Percentiles rank a stretch among this genome's conserved stretches.
Conservation (phyloP, 2,329 filamentous ascomycete species). For the Ceratocystis eucalypticola region DNA sequence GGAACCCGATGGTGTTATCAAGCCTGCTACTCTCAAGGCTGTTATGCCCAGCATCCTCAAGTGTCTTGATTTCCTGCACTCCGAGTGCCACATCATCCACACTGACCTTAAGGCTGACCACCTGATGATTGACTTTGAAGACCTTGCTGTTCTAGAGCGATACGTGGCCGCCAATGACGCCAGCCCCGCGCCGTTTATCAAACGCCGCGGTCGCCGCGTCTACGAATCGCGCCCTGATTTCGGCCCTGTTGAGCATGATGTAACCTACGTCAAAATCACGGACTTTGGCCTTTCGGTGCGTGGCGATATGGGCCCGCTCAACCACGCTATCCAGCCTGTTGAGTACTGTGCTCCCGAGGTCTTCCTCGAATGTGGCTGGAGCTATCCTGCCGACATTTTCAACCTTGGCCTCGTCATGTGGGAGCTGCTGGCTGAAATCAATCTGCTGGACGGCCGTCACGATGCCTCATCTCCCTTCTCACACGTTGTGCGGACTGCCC, state of each 20-base stretch:
- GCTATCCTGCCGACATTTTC: constrained; percentile 25
- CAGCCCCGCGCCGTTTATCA: constrained; percentile 22
- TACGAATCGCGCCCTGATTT: constrained; percentile 21
- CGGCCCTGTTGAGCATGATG: constrained; percentile 21
- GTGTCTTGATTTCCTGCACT: constrained; percentile 32
- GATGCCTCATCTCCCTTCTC: constrained; percentile 21
- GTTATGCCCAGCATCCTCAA: constrained; percentile 27
- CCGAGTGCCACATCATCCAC: constrained; percentile 32
- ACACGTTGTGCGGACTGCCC: constrained; percentile 23
- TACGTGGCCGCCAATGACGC: constrained; percentile 22
- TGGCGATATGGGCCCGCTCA: constrained; percentile 21
- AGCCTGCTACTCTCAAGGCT: constrained; percentile 27
- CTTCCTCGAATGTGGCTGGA: constrained; percentile 25
- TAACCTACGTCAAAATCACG: constrained; percentile 21
- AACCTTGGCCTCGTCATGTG: constrained; percentile 25
- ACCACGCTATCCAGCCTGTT: constrained; percentile 24
- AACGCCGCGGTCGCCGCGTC: constrained; percentile 22
- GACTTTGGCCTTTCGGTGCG: constrained; percentile 25
- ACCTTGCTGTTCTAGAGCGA: constrained; percentile 21
- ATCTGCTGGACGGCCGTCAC: constrained; percentile 21
- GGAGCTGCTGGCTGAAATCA: constrained; percentile 25
- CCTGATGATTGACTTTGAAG: constrained; percentile 21
- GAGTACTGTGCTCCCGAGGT: constrained; percentile 26
- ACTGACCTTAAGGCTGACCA: constrained; percentile 33
- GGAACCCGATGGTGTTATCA: constrained; percentile 27